These are phyloP conservation scores for Mycosphaerella arachidis DNA, from an alignment of 2,329 filamentous ascomycete genomes.

Conservation along the genomic window DNA sequence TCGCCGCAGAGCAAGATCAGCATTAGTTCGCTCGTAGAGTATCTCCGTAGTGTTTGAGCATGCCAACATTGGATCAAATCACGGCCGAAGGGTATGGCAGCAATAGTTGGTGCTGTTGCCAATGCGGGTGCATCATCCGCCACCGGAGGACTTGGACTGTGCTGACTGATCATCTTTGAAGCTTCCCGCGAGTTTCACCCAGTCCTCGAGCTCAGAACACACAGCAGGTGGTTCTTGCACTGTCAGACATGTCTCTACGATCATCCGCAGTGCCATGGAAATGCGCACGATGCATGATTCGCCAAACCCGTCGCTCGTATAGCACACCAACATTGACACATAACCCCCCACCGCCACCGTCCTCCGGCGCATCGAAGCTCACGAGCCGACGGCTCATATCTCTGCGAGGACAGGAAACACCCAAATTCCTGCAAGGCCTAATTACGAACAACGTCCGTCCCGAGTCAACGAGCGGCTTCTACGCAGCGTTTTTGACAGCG, in stretches of 20 bases:
- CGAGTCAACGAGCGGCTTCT: conserved; percentile 55
- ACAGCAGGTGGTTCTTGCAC: neutral
- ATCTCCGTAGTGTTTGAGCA: too few species aligned
- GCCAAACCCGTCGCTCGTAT: conserved; percentile 14
- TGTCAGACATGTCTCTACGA: conserved; percentile 11
- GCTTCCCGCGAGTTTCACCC: neutral
- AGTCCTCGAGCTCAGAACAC: neutral
- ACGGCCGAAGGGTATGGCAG: too few species aligned
- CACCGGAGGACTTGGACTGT: neutral
- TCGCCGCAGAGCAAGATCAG: too few species aligned
- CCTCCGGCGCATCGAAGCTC: conserved; percentile 53
- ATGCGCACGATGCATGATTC: conserved; percentile 21
- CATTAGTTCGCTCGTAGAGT: too few species aligned
- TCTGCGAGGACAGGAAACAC: conserved; percentile 71
- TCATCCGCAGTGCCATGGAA: conserved; percentile 15
- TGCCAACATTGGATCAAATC: too few species aligned
- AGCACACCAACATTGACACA: conserved; percentile 9
- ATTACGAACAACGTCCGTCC: conserved; percentile 68
- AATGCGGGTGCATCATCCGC: neutral
- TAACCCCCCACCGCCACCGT: conserved; percentile 45
- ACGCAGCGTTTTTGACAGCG: conserved; percentile 81
- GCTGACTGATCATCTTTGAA: neutral
- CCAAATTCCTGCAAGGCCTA: conserved; percentile 82
- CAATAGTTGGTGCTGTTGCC: too few species aligned
- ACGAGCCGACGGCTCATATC: conserved; percentile 74